Conservation (phyloP, 257 asterid species). For the Eustoma russellianum region DNA sequence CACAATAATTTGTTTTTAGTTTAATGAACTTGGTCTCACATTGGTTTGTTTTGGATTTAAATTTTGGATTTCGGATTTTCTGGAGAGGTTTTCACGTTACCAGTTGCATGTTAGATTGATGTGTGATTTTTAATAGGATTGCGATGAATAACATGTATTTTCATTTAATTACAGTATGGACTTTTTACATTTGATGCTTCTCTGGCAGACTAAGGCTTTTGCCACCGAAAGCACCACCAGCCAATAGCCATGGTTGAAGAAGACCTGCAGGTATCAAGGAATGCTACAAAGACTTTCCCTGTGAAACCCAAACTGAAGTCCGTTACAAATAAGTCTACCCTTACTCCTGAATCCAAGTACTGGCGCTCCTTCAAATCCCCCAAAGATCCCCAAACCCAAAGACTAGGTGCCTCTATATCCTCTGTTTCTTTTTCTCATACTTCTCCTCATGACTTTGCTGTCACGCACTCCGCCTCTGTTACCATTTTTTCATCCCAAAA, state of each 20-base stretch:
- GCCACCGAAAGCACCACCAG: too few species aligned
- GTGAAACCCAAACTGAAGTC: slow-evolving; percentile 62
- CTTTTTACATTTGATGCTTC: too few species aligned
- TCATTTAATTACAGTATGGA: too few species aligned
- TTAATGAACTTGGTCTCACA: too few species aligned
- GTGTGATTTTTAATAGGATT: too few species aligned
- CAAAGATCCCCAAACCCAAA: slow-evolving; percentile 41
- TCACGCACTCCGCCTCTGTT: slow-evolving; percentile 68
- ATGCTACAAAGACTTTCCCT: slow-evolving; percentile 24
- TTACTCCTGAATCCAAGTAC: slow-evolving; percentile 67
- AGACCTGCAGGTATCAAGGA: slow-evolving; percentile 4
- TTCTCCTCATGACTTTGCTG: slow-evolving; percentile 70
- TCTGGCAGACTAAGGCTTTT: too few species aligned
- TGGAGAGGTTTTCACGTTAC: too few species aligned
- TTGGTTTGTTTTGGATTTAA: too few species aligned
- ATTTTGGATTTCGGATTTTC: too few species aligned
- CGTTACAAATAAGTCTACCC: slow-evolving; percentile 38
- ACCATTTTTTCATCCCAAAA: slow-evolving; percentile 48
- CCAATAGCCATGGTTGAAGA: slow-evolving; percentile 37
- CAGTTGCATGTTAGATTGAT: too few species aligned
- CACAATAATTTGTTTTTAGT: too few species aligned
- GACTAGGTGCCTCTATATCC: slow-evolving; percentile 37
- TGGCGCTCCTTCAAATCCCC: slow-evolving; percentile 83
- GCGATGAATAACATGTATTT: too few species aligned
- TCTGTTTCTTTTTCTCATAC: slow-evolving; percentile 58